A percentile compares a stretch with the other conserved stretches of the same genome.
Evolutionary conservation across 768 basidiomycete species (phyloP).

Genomic region (Amanita fuliginea): DNA sequence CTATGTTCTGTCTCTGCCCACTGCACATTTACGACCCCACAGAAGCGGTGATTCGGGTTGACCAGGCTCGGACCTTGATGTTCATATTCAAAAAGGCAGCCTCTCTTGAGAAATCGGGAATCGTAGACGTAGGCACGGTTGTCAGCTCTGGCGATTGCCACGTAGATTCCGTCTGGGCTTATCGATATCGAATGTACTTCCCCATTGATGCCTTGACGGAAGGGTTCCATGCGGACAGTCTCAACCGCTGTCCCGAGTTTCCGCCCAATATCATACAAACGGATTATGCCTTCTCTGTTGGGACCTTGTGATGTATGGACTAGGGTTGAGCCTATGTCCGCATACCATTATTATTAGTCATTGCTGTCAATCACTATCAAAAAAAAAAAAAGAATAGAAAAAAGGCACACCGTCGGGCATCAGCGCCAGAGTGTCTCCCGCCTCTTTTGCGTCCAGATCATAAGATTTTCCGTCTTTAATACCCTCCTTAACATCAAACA

Average conservation of each 20-base stretch:
- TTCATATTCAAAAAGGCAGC: conserved; percentile 34
- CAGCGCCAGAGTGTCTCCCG: conserved; percentile 42
- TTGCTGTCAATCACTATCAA: neutral
- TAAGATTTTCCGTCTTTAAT: conserved; percentile 14
- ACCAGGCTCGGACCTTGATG: conserved; percentile 28
- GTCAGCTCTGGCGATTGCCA: conserved; percentile 51
- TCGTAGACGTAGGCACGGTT: conserved; percentile 56
- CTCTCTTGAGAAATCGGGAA: conserved; percentile 35
- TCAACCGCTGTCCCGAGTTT: conserved; percentile 16
- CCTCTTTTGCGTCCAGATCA: conserved; percentile 33
- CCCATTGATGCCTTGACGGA: conserved; percentile 18
- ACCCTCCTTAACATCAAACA: conserved; percentile 28
- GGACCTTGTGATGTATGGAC: conserved; percentile 23
- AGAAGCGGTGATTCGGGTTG: conserved; percentile 21
- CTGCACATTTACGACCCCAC: conserved; percentile 38
- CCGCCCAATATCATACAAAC: conserved; percentile 41
- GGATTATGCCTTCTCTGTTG: conserved; percentile 23
- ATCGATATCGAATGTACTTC: conserved; percentile 42
- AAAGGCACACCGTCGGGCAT: conserved; percentile 29
- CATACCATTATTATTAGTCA: neutral
- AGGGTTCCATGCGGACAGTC: conserved; percentile 23
- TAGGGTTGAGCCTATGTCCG: conserved; percentile 18
- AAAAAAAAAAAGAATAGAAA: conserved; percentile 1
- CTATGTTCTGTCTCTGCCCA: conserved; percentile 37
- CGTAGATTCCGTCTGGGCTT: conserved; percentile 50